Percentiles rank a stretch among this genome's conserved stretches.
Evolutionary conservation across 495 filamentous ascomycete species (phyloP).

Genomic region (Neurospora sublineolata): DNA sequence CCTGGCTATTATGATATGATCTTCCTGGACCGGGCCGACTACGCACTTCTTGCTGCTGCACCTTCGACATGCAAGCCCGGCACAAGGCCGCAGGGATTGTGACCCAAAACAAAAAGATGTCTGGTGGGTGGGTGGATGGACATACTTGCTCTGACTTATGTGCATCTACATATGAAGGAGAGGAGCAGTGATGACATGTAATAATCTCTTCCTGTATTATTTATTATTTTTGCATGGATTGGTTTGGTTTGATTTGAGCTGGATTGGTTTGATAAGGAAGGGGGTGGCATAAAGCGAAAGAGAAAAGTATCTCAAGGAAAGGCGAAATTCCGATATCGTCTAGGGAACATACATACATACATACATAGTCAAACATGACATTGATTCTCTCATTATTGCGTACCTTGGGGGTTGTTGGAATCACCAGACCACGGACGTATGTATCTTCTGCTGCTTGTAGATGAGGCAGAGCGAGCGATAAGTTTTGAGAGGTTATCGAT

Average conservation of each 20-base stretch:
- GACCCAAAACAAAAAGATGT: neutral
- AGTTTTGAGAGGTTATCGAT: too few species aligned
- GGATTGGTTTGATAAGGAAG: neutral
- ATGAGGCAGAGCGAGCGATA: too few species aligned
- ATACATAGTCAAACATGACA: too few species aligned
- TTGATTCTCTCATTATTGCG: too few species aligned
- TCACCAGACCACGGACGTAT: too few species aligned
- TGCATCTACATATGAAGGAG: neutral
- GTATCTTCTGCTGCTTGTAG: too few species aligned
- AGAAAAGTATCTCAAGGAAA: too few species aligned
- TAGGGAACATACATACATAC: too few species aligned
- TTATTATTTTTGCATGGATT: too few species aligned
- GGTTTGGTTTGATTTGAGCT: neutral
- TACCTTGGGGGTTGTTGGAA: too few species aligned
- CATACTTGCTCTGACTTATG: neutral
- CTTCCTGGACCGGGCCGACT: neutral
- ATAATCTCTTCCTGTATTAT: neutral
- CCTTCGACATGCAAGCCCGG: neutral
- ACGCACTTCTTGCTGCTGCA: neutral
- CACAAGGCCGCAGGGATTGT: neutral
- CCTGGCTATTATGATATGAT: neutral
- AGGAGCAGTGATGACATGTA: neutral
- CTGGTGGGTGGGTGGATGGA: neutral
- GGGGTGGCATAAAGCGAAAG: too few species aligned
- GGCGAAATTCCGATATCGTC: too few species aligned